Base-by-base conservation (phyloP, 768 basidiomycete species). In the Trichaptum fuscoviolaceum region DNA sequence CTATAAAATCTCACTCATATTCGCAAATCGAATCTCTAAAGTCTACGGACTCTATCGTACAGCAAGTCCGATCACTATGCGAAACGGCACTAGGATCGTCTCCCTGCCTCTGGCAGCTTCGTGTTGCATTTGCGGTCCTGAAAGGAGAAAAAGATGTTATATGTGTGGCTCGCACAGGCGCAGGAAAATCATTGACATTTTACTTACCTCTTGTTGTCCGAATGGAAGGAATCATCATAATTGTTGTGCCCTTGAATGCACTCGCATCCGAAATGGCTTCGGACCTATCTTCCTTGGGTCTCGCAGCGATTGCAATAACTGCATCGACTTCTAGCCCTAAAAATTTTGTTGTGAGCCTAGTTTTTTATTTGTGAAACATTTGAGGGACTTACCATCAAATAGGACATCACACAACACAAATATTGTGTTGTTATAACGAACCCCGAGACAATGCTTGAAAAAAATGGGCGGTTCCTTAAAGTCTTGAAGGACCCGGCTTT, bases 351-450 rank as follows among this genome's bases (percentile, higher is more conserved):
- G 42, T 52, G 42, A 52, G 42, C 15, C 17, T 36, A 7, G 42
- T 5, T 12, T 12, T 52, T 20, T 20, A 2, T 3, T 15, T 4
- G 42, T 3, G 20, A 52, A 12, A 12, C 42, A 15, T 20, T 52
- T 15, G 42, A 15, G 20, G 3, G 20, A 52, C 42, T 52, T 12
- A 52, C 42, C 15, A 17, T 35, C 30, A 42, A 5, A 35, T 63
- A 78, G 8, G 23, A 57, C 42, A 12, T 42, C 64, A 77, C 75
- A 72, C 70, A 30, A 76, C 77, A 24, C 69, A 68, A 59, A 67
- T 76, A 75, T 63, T 59, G 67, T 1, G 73, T 73, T 20, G 66
- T 78, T 17, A 65, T 74, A 1, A 72, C 73, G 65, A 77, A 72
- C 57, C 42, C 42, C 20, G 42, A 52, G 42, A 52, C 42, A 5